These are phyloP conservation scores for Fusarium nanum DNA, from an alignment of 2,329 filamentous ascomycete genomes.

Conservation along the genomic window DNA sequence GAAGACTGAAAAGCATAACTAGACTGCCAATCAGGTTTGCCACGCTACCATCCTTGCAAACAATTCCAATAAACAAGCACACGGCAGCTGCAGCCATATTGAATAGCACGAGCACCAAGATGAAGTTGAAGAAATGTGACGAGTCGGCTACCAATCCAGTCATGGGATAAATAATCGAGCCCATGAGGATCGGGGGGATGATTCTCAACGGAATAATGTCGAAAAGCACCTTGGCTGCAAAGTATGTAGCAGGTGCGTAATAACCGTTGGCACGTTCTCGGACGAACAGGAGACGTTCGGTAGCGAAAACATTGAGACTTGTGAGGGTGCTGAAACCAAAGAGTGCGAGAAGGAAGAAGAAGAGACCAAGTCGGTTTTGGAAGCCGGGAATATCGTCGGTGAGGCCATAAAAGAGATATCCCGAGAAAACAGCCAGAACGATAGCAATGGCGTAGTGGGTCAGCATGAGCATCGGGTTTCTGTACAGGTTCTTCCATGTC, in stretches of 20 bases:
- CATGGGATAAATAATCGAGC: conserved; percentile 97
- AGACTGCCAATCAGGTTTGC: conserved; percentile 94
- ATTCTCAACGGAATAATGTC: conserved; percentile 95
- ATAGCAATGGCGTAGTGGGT: conserved; percentile 99
- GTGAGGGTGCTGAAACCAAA: conserved; percentile 98
- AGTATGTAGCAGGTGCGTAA: conserved; percentile 94
- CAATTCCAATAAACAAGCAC: conserved; percentile 94
- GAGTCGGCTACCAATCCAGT: conserved; percentile 87
- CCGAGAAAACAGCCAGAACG: conserved; percentile 90
- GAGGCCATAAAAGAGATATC: conserved; percentile 94
- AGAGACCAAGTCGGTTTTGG: conserved; percentile 95
- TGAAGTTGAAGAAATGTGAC: conserved; percentile 88
- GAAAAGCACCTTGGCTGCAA: conserved; percentile 95
- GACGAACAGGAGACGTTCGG: conserved; percentile 90
- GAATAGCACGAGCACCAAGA: conserved; percentile 92
- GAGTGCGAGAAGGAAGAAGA: conserved; percentile 95
- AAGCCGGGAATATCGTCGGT: conserved; percentile 97
- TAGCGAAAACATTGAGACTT: conserved; percentile 90
- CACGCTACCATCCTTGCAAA: conserved; percentile 90
- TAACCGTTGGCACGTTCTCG: conserved; percentile 97
- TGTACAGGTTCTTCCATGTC: conserved; percentile 97
- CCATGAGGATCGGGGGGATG: conserved; percentile 94
- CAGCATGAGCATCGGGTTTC: conserved; percentile 97
- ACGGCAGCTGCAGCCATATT: conserved; percentile 94
- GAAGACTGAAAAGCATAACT: conserved; percentile 95